A percentile compares a stretch with the other conserved stretches of the same genome.
Evolutionary conservation across 2,329 filamentous ascomycete genomes (phyloP).

Genomic region (Fusarium oligoseptatum): DNA sequence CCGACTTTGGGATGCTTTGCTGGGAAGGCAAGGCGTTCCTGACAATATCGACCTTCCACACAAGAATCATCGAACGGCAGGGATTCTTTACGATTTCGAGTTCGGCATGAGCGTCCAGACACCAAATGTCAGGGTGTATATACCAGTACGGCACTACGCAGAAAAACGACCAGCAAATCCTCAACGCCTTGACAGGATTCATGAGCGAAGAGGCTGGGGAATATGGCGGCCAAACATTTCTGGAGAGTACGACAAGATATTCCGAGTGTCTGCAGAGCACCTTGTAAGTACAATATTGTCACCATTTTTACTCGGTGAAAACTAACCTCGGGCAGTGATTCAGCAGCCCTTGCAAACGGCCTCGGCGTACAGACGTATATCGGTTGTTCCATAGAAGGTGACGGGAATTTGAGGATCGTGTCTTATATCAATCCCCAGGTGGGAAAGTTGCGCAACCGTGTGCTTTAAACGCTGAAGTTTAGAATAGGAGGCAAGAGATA

Average conservation of each 20-base stretch:
- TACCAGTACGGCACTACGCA: slow-evolving; percentile 53
- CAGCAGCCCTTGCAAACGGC: neutral
- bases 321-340: neutral
- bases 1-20: slow-evolving; percentile 35
- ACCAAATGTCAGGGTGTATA: slow-evolving; percentile 50
- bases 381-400: neutral
- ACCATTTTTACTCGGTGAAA: rapidly evolving
- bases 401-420: neutral
- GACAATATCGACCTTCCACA: slow-evolving; percentile 31
- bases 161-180: slow-evolving; percentile 10
- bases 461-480: neutral
- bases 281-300: neutral
- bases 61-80: slow-evolving; percentile 48
- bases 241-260: neutral
- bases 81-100: slow-evolving; percentile 53
- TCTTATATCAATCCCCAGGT: slow-evolving; percentile 18
- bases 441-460: neutral
- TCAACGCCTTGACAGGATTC: neutral
- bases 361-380: slow-evolving; percentile 16
- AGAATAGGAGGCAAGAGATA: neutral
- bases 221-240: rapidly evolving
- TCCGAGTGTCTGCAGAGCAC: neutral
- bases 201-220: neutral
- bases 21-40: neutral
- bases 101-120: slow-evolving; percentile 28